Conservation (phyloP, 257 asterid genomes). For the Primulina huaijiensis region DNA sequence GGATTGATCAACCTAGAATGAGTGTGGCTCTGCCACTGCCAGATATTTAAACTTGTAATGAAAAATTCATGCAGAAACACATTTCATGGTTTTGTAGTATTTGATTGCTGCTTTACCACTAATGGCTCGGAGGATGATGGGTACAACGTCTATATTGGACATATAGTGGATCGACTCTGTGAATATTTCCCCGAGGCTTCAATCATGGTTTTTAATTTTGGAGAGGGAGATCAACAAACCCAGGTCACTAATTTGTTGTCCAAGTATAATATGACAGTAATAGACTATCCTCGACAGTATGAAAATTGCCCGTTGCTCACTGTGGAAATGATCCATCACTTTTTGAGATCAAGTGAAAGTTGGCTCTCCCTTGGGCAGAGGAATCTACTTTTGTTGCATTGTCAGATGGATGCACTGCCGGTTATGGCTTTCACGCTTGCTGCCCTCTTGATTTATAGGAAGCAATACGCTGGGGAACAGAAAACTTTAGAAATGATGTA, state of each 20-base stretch:
- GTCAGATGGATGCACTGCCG: slow-evolving; percentile 55
- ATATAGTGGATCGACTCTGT: slow-evolving; percentile 45
- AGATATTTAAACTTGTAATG: no score
- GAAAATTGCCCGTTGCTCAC: slow-evolving; percentile 51
- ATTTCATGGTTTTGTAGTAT: slow-evolving; percentile 43
- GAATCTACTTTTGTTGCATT: slow-evolving; percentile 64
- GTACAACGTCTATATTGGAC: slow-evolving; percentile 38
- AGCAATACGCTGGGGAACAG: slow-evolving; percentile 47
- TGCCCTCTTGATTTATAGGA: slow-evolving; percentile 48
- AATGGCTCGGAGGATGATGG: slow-evolving; percentile 35
- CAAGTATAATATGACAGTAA: slow-evolving; percentile 39
- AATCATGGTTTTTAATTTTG: slow-evolving; percentile 55
- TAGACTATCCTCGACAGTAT: slow-evolving; percentile 44
- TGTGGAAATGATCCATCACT: slow-evolving; percentile 62
- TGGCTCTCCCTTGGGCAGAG: slow-evolving; percentile 59
- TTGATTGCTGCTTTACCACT: slow-evolving; percentile 61
- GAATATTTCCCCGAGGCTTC: slow-evolving; percentile 55
- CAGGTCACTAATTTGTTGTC: slow-evolving; percentile 34
- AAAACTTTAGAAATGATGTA: slow-evolving; percentile 62
- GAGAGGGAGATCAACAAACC: slow-evolving; percentile 39
- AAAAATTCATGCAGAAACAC: no score
- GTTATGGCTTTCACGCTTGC: slow-evolving; percentile 59
- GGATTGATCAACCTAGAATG: no score
- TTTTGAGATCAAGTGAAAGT: slow-evolving; percentile 51
- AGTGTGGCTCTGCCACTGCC: no score